Percentiles rank a stretch among this genome's conserved stretches.
phyloP scores from a whole-genome alignment of 2,329 filamentous ascomycete species.

The Neoarthrinium moseri region DNA sequence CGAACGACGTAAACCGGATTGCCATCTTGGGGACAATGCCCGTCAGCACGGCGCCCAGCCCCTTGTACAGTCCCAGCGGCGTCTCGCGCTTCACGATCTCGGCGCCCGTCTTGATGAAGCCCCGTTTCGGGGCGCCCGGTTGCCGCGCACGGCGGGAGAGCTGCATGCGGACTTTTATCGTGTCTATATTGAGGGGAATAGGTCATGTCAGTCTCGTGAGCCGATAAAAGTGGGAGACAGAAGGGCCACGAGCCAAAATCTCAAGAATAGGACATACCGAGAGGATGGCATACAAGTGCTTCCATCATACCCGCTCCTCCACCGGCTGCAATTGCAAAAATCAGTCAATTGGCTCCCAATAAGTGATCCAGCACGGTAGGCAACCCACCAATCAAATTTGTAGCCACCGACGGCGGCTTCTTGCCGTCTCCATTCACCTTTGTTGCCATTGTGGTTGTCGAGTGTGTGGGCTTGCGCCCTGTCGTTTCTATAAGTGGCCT shows the following conservation, averaged over 20 bases:
- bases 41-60: conserved; percentile 91
- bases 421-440: conserved; percentile 54
- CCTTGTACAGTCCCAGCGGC: conserved; percentile 92
- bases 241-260: background rate
- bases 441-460: conserved; percentile 35
- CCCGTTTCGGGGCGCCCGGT: conserved; percentile 81
- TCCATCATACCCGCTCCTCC: conserved; percentile 99
- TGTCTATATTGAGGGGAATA: conserved; percentile 54
- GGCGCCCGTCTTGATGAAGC: conserved; percentile 81
- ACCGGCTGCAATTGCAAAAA: conserved; percentile 61
- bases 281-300: conserved; percentile 89
- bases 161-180: conserved; percentile 99
- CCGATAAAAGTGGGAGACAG: conserved; percentile 6
- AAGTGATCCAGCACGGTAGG: too few species aligned
- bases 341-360: conserved; percentile 14
- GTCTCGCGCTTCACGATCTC: conserved; percentile 91
- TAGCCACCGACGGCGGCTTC: conserved; percentile 80
- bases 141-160: conserved; percentile 81
- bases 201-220: conserved; percentile 3
- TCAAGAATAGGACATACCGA: conserved; percentile 57
- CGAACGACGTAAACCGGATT: conserved; percentile 96
- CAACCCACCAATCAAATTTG: conserved; percentile 83
- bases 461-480: conserved; percentile 19
- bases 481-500: conserved; percentile 21
- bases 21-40: conserved; percentile 99